These are phyloP conservation scores for Lagenaria siceraria DNA, from an alignment of 306 rosid genomes.

Conservation along the genomic window DNA sequence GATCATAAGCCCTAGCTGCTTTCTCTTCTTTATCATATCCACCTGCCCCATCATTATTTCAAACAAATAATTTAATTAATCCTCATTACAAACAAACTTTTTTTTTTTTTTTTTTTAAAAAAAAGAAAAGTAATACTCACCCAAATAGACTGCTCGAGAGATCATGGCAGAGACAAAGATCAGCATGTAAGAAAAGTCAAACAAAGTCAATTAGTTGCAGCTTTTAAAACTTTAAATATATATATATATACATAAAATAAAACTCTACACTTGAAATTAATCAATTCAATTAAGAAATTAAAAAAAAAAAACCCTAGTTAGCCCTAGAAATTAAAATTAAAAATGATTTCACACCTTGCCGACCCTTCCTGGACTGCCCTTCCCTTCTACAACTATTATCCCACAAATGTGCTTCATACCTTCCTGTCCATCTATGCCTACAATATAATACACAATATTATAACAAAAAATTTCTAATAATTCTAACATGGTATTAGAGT, in stretches of 20 bases:
- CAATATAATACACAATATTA: background rate
- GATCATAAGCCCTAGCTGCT: slow-evolving; percentile 97
- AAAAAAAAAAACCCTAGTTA: background rate
- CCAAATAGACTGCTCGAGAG: slow-evolving; percentile 47
- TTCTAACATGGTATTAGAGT: background rate
- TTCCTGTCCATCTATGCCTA: slow-evolving; percentile 98
- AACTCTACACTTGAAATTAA: background rate
- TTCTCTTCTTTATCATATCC: slow-evolving; percentile 99
- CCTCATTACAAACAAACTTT: background rate
- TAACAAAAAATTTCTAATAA: too few relatives aligned
- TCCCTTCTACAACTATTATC: slow-evolving; percentile 98
- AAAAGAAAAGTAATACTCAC: slow-evolving; percentile 23
- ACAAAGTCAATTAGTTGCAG: slow-evolving; percentile 9
- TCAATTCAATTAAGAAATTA: background rate
- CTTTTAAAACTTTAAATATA: background rate
- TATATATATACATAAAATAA: too few relatives aligned
- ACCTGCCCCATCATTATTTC: slow-evolving; percentile 28
- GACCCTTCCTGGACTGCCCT: slow-evolving; percentile 98
- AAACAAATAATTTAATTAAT: background rate
- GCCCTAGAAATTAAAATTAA: background rate
- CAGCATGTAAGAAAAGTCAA: slow-evolving; percentile 6
- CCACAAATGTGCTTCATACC: slow-evolving; percentile 99
- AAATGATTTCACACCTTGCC: slow-evolving; percentile 67
- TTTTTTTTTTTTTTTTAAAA: too few relatives aligned
- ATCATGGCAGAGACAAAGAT: slow-evolving; percentile 13